Evolutionary conservation across 495 filamentous ascomycete species (phyloP), one percentile per base, ranked within the genome.

Genomic region (Penicillium waksmanii): DNA sequence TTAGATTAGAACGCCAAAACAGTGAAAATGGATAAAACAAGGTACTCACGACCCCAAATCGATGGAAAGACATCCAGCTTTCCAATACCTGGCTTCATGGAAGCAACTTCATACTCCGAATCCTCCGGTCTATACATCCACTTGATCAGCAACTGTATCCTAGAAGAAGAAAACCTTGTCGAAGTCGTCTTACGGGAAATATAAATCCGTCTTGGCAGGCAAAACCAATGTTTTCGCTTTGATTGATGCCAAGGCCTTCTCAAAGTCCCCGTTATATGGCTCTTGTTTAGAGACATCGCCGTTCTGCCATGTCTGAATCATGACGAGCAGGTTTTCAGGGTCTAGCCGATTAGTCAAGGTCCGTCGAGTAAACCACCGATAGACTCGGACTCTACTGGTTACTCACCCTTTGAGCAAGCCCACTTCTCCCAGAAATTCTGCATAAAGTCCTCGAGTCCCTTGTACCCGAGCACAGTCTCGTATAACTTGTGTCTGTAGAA

Each of bases 271-370:
- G 58, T 87, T 82, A 58, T 89, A 89, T 23, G 81, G 82, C 50
- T 82, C 81, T 64, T 89, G 86, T 31, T 80, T 65, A 1, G 85
- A 86, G 56, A 84, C 81, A 63, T 92, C 85, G 27, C 80, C 89
- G 55, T 82, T 78, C 70, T 92, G 88, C 89, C 89, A 92, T n/a
- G 88, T 90, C 53, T 86, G 81, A 5, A 86, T 67, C 87, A 90
- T 87, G 1, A 79, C 80, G 2, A 89, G 71, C 57, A 90, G 73
- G 57, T 89, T 88, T 60, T 87, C 87, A 0, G 87, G 86, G 50
- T 90, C 86, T 87, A 53, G 0, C 40, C 3, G 2, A 17, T 48
- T 17, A 36, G 51, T 60, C 9, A 43, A 36, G n/a, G 13, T 42
- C 43, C 9, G 13, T 2, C 15, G 18, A 21, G 7, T n/a, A 1